These are phyloP conservation scores for Sporothrix euskadiensis DNA, from an alignment of 2,329 filamentous ascomycete species.

Conservation along the genomic window DNA sequence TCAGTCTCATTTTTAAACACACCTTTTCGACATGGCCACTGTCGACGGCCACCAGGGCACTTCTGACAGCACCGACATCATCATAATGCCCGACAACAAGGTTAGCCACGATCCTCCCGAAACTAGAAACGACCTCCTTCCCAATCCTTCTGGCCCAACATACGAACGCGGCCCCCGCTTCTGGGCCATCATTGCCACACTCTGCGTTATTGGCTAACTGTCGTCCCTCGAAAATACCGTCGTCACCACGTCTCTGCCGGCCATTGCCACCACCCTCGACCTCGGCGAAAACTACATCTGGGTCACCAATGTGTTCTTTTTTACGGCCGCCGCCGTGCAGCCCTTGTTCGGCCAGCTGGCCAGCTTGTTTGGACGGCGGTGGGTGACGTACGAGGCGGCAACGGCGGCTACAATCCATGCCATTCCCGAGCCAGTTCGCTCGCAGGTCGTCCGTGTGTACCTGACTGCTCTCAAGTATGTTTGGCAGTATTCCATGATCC, in stretches of 20 bases:
- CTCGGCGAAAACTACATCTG: constrained; percentile 6
- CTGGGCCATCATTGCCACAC: constrained; percentile 26
- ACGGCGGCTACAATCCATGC: constrained; percentile 31
- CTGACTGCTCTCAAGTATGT: constrained; percentile 25
- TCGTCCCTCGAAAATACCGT: constrained; percentile 36
- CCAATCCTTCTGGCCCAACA: not conserved
- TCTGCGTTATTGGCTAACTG: constrained; percentile 22
- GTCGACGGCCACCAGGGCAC: not conserved
- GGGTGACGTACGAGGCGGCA: constrained; percentile 49
- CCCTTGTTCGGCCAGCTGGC: constrained; percentile 57
- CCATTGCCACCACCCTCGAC: not conserved
- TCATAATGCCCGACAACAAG: not conserved
- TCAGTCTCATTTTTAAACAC: not conserved
- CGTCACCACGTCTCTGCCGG: not conserved
- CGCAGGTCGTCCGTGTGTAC: constrained; percentile 34
- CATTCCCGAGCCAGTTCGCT: constrained; percentile 26
- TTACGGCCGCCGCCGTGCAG: constrained; percentile 48
- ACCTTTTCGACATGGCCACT: not conserved
- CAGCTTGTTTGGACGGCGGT: constrained; percentile 44
- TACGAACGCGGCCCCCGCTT: constrained; percentile 20
- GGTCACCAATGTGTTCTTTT: constrained; percentile 6
- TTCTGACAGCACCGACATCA: not conserved
- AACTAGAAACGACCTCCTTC: not conserved
- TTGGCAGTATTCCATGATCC: constrained; percentile 38
- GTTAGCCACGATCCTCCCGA: not conserved